Conservation (phyloP, 2,329 filamentous ascomycete genomes). For the Neodidymelliopsis sp. region DNA sequence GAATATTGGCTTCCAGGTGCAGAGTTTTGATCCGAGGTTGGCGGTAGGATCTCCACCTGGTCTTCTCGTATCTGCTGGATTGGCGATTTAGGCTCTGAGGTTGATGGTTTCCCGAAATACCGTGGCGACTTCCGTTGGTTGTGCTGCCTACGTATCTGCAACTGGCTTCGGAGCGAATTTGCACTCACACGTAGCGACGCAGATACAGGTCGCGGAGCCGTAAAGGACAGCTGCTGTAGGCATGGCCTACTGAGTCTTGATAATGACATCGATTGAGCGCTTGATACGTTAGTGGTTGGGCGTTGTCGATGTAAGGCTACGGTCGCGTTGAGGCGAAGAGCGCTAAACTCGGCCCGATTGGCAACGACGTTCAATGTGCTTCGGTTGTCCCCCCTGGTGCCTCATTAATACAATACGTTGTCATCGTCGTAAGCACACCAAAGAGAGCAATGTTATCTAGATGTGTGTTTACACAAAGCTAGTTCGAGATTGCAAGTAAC, state of each 20-base stretch:
- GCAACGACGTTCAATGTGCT: neutral
- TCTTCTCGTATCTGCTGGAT: conserved; percentile 11
- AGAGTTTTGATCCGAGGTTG: neutral
- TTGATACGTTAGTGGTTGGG: neutral
- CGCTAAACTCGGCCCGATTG: conserved; percentile 9
- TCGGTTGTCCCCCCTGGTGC: too few relatives aligned
- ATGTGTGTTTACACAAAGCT: too few relatives aligned
- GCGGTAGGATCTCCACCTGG: conserved; percentile 8
- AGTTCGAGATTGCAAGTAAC: too few relatives aligned
- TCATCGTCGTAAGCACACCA: too few relatives aligned
- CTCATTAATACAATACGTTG: too few relatives aligned
- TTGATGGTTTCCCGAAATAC: conserved; percentile 11
- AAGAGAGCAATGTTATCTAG: too few relatives aligned
- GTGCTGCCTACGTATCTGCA: conserved; percentile 17
- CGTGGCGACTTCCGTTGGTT: conserved; percentile 10
- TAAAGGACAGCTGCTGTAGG: conserved; percentile 1
- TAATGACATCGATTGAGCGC: conserved; percentile 13
- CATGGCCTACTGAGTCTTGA: conserved; percentile 3
- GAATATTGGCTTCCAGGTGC: conserved; percentile 8
- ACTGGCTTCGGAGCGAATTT: neutral
- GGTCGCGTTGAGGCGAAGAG: neutral
- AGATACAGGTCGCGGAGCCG: neutral
- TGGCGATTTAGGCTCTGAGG: conserved; percentile 13
- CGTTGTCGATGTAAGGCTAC: neutral
- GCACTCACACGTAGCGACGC: conserved; percentile 2